Base-by-base conservation (phyloP, 1,139 yeast species). In the Yamadazyma mexicana region DNA sequence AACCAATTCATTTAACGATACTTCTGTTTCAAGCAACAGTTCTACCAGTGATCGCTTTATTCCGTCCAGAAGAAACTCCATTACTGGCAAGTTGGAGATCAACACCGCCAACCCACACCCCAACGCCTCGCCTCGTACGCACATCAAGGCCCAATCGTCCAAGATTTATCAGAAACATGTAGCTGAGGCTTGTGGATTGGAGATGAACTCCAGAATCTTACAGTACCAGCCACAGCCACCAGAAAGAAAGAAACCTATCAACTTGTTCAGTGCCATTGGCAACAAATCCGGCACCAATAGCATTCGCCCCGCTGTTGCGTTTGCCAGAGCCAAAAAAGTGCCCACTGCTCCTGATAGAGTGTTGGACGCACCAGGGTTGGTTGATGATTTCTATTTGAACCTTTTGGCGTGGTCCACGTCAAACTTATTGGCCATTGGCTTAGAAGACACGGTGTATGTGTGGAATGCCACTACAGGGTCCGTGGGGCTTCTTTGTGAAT, bases 161-260 rank as follows among this genome's bases (percentile, higher is more conserved):
- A 73, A 79, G 48, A 81, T 83, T 4, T 88, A 88, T 59, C 87
- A 86, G 59, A 81, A 83, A 51, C 84, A 88, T 36, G 96, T 91
- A 8, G 98, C 98, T 0, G 87, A 87, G 59, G 97, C 97, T 0
- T 89, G 97, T 59, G 98, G 98, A 0, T 72, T 91, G 40, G 86
- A 87, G 41, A 79, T 88, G 58, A 85, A 88, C 49, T 85, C 88
- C 43, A 73, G 97, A 46, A 87, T 92, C 32, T 68, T 92, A 44
- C 91, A 88, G 54, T 92, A 86, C 61, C 87, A 87, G 61, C 96
- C 95, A 15, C 69, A 77, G 31, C 92, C 97, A 9, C 98, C 98
- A 2, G 87, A 81, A 51, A 67, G 86, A 17, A 71, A 75, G 40
- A 72, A 71, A 40, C 81, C 86, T 6, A 64, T 79, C 25, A 78